Percentiles rank a stretch among this genome's conserved stretches.
phyloP scores from a whole-genome alignment of 352 stramenopile genomes.

The Globisporangium solare region DNA sequence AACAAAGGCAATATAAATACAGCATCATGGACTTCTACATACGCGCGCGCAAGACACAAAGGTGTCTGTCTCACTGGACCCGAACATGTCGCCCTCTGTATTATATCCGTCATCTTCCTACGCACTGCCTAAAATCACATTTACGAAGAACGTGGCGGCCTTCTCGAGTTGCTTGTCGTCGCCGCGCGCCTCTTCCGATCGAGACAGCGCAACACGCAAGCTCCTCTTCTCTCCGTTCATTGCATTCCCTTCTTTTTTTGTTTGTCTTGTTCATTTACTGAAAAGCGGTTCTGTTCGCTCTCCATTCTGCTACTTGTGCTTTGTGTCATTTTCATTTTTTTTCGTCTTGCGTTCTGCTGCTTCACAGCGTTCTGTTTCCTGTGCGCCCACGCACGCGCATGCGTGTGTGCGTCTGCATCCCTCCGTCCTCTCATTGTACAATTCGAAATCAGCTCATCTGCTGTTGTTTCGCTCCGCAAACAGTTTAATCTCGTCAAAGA shows the following conservation, averaged over 20 bases:
- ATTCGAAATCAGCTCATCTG: constrained; percentile 39
- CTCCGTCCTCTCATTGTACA: not conserved
- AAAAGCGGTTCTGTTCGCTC: not conserved
- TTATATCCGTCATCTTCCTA: not conserved
- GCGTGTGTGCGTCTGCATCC: no score
- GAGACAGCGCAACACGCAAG: not conserved
- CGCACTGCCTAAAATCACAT: constrained; percentile 1
- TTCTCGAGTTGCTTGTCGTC: not conserved
- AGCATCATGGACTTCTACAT: no score
- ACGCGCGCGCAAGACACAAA: no score
- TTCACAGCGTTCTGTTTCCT: constrained; percentile 3
- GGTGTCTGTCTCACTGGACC: no score
- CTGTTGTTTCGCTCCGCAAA: constrained; percentile 68
- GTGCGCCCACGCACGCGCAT: no score
- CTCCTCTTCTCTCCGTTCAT: not conserved
- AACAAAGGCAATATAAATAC: no score
- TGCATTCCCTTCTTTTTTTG: constrained; percentile 7
- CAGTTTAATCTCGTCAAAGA: constrained; percentile 86
- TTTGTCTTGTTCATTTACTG: constrained; percentile 2
- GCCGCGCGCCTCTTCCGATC: not conserved
- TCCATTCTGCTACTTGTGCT: constrained; percentile 4
- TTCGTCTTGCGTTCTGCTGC: not conserved
- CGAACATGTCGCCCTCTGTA: not conserved
- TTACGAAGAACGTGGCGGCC: not conserved
- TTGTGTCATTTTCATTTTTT: constrained; percentile 1